Percentiles rank a stretch among this genome's conserved stretches.
Conservation (phyloP, 768 basidiomycete species). For the Auricularia sp. region DNA sequence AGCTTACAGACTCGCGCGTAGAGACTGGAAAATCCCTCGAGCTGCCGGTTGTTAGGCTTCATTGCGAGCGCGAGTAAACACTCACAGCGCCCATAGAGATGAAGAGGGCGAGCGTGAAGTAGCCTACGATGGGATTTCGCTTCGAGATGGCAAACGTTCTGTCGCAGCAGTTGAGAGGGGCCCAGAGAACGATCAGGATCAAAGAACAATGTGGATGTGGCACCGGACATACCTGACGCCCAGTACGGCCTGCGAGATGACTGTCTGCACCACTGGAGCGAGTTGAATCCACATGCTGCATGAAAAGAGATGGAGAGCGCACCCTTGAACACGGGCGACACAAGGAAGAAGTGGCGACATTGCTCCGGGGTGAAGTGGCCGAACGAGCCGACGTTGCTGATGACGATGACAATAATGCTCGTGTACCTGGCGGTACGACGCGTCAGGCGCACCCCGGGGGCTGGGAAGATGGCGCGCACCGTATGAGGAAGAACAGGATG, state of each 20-base stretch:
- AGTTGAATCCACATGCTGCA: not conserved
- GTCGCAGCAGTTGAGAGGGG: too few species aligned
- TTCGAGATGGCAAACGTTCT: constrained; percentile 52
- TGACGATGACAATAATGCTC: constrained; percentile 36
- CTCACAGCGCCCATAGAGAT: constrained; percentile 29
- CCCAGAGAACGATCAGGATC: not conserved
- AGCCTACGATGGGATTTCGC: constrained; percentile 22
- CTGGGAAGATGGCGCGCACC: constrained; percentile 22
- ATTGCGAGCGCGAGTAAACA: constrained; percentile 5
- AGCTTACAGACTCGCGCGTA: constrained; percentile 38
- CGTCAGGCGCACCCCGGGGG: not conserved
- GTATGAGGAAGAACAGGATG: constrained; percentile 39
- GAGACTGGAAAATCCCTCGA: constrained; percentile 47
- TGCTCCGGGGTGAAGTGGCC: constrained; percentile 34
- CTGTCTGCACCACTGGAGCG: constrained; percentile 45
- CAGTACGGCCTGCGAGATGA: constrained; percentile 56
- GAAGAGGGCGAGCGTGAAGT: constrained; percentile 30
- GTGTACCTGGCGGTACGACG: constrained; percentile 22
- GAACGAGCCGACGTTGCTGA: constrained; percentile 55
- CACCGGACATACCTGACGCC: constrained; percentile 38
- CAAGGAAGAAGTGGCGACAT: constrained; percentile 40
- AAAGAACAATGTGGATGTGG: not conserved
- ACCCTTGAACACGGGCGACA: constrained; percentile 57
- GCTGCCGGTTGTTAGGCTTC: constrained; percentile 24
- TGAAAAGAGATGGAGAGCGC: constrained; percentile 1